Evolutionary conservation across 163 green algal species (phyloP).

Genomic region (Chlorella variabilis): DNA sequence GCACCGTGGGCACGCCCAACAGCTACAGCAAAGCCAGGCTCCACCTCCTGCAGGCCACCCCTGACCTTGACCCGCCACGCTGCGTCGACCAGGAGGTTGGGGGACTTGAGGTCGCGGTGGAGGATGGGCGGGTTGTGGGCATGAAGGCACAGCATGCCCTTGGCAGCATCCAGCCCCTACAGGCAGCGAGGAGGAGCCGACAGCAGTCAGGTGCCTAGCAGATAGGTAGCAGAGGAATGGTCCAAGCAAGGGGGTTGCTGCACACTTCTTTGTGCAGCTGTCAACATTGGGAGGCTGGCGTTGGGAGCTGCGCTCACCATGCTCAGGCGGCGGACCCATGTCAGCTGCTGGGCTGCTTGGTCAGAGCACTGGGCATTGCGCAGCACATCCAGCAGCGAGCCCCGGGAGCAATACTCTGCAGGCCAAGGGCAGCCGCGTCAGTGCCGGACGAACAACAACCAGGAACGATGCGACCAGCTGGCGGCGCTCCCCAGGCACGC

Average conservation of each 20-base stretch:
- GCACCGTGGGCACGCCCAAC: too few relatives aligned
- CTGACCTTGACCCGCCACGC: slow-evolving; percentile 57
- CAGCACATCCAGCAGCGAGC: slow-evolving; percentile 33
- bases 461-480: too few relatives aligned
- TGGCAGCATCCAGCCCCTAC: slow-evolving; percentile 52
- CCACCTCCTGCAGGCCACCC: too few relatives aligned
- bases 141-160: slow-evolving; percentile 69
- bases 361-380: neutral
- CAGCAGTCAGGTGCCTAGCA: too few relatives aligned
- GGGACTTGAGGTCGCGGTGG: slow-evolving; percentile 73
- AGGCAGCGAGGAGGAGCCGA: too few relatives aligned
- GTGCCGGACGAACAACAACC: neutral
- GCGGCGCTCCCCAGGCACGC: neutral
- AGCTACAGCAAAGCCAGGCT: too few relatives aligned
- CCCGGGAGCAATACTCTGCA: slow-evolving; percentile 56
- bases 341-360: neutral
- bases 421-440: neutral
- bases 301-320: too few relatives aligned
- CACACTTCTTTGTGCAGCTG: too few relatives aligned
- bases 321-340: slow-evolving; percentile 11
- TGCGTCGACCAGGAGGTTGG: slow-evolving; percentile 62
- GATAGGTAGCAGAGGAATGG: too few relatives aligned
- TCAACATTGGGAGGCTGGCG: too few relatives aligned
- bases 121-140: slow-evolving; percentile 62
- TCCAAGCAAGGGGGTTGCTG: too few relatives aligned